Conservation (phyloP, 2,329 filamentous ascomycete species). For the Hortaea werneckii region DNA sequence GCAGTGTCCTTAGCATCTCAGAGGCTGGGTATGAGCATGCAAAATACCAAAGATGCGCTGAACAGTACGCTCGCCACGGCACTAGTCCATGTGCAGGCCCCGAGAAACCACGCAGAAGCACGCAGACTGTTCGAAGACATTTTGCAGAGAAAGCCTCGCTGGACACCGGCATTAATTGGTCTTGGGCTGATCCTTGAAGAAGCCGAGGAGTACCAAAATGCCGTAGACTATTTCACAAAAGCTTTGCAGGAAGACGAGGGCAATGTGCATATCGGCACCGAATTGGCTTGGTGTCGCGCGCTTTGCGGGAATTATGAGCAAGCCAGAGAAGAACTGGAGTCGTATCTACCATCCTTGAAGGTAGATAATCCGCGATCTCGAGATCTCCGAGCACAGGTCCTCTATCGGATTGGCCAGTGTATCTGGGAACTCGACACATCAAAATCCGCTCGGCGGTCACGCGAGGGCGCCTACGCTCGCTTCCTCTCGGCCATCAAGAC, state of each 20-base stretch:
- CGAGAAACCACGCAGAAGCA: conserved; percentile 80
- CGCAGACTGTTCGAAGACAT: conserved; percentile 77
- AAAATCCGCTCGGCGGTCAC: conserved; percentile 63
- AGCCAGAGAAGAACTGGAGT: conserved; percentile 60
- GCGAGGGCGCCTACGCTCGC: conserved; percentile 69
- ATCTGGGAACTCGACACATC: conserved; percentile 76
- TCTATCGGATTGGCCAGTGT: conserved; percentile 80
- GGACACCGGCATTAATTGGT: conserved; percentile 74
- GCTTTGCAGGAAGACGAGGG: conserved; percentile 62
- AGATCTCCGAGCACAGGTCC: conserved; percentile 72
- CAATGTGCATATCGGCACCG: conserved; percentile 71
- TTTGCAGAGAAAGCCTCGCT: conserved; percentile 62
- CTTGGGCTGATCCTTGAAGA: conserved; percentile 88
- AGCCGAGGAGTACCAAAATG: conserved; percentile 75
- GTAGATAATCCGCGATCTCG: conserved; percentile 49
- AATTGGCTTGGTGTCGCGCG: conserved; percentile 87
- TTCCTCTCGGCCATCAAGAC: conserved; percentile 78
- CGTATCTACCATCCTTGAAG: conserved; percentile 56
- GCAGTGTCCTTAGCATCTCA: conserved; percentile 50
- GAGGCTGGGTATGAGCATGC: conserved; percentile 59
- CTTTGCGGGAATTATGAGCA: conserved; percentile 63
- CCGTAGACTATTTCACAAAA: conserved; percentile 67
- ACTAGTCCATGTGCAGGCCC: conserved; percentile 80
- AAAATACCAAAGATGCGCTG: conserved; percentile 62
- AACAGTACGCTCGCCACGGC: conserved; percentile 75